Base-by-base conservation (phyloP, 2,329 filamentous ascomycete species). In the Cytospora mali region DNA sequence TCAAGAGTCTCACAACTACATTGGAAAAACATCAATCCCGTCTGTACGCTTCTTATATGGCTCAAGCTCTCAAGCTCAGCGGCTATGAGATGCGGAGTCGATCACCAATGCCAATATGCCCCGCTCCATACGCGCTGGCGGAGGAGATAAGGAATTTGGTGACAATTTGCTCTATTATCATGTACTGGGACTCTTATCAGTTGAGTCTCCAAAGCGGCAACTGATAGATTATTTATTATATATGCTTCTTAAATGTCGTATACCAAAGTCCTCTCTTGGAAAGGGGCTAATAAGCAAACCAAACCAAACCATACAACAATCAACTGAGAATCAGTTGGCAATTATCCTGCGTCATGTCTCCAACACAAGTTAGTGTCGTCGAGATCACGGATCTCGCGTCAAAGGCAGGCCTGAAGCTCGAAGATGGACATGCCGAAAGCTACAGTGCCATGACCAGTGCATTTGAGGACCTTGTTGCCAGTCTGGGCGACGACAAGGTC, bases 311-410 rank as follows among this genome's bases (percentile, higher is more conserved):
- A 10, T 33, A 9, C 9, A 33, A 4, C 31, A 33, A 4, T 33
- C 31, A n/a, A n/a, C 35, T 46, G n/a, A 46, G 2, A 9, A 10
- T 18, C 21, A 23, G 9, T n/a, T 23, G 7, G 42, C n/a, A 46
- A 23, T 13, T 4, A 46, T 46, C 21, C n/a, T 23, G 5, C 35
- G 52, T 21, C 35, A 63, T 59, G 61, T 55, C 56, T 50, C 29
- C 42, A n/a, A 27, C n/a, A 21, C 23, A 46, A 18, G 61, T 63
- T 4, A 55, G 50, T 21, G 51, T 29, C 11, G 53, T 16, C 14
- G 55, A 63, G 29, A 63, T 63, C 56, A 59, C 56, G 21, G 16
- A 25, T 48, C 55, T 63, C 21, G 55, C 42, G 25, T 49, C 61
- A 11, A 52, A 48, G 10, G 61, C 55, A 50, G 61, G 61, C 51